Base-by-base conservation (phyloP, 2,329 filamentous ascomycete genomes). In the Laburnicola sp. region DNA sequence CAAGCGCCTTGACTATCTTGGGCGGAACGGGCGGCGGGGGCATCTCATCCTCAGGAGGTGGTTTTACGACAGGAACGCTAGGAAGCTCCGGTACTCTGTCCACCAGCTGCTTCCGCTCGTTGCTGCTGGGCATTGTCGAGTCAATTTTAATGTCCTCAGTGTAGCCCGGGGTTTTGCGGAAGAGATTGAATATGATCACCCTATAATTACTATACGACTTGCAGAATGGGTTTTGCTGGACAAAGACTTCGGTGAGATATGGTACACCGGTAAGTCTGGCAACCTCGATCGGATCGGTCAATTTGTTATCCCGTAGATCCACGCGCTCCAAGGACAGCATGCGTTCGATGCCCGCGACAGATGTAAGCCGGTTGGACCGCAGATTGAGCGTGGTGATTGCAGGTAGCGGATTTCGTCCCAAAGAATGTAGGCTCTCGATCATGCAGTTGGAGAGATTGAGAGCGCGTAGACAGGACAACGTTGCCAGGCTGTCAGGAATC, bases 381-480 rank as follows among this genome's bases (percentile, higher is more conserved):
- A 99, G 82, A 66, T 97, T 97, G 50, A 99, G 79, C 1, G 92
- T 92, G 1, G 89, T 95, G 56, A 99, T 96, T 21, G 94, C 93
- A 26, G 94, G 93, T 4, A 99, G 80, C 9, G 94, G 91, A 64
- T 88, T 94, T 57, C 88, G 86, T 2, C 86, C 86, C 36, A 99
- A 79, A 2, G 93, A 96, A 64, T 95, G 89, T 49, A 99, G 80
- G 11, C 91, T 94, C 62, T 93, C 89, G 57, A 99, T 97, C 92
- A 97, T 97, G 80, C 93, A 97, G 65, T 96, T 89, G 3, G 93
- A 96, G 25, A 99, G 80, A 65, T 99, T 97, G 47, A 99, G 78
- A 23, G 94, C 92, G 58, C 92, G 86, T n/a, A 99, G 82, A 26
- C 91, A 87, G 21, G 91, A 91, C 51, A 99, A 78, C 7, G 85